Conservation (phyloP, 1,284 basidiomycete species). For the Quambalaria eucalypti region DNA sequence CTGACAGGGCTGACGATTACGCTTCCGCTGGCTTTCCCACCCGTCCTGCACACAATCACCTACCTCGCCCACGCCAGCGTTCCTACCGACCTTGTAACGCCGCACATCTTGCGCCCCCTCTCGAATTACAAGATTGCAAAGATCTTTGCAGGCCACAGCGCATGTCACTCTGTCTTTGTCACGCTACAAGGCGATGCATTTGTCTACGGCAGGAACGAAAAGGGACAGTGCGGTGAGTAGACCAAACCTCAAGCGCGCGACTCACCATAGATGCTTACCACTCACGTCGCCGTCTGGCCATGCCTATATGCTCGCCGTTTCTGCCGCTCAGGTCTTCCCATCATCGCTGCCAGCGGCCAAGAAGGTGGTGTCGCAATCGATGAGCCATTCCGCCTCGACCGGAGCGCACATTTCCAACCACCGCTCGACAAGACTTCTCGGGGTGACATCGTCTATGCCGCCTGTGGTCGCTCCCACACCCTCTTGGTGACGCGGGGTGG, state of each 20-base stretch:
- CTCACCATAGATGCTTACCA: background rate
- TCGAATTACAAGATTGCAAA: conserved; percentile 56
- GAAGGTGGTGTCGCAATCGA: conserved; percentile 55
- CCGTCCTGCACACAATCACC: conserved; percentile 11
- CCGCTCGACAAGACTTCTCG: conserved; percentile 55
- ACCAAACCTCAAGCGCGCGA: conserved; percentile 17
- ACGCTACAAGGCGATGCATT: conserved; percentile 64
- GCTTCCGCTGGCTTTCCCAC: background rate
- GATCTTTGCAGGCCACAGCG: conserved; percentile 29
- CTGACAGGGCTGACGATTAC: background rate
- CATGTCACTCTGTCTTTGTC: conserved; percentile 27
- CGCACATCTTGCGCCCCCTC: conserved; percentile 77
- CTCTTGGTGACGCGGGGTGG: conserved; percentile 73
- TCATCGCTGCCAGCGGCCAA: conserved; percentile 1
- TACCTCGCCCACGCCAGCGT: conserved; percentile 16
- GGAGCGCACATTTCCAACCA: conserved; percentile 31
- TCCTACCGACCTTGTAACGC: conserved; percentile 66
- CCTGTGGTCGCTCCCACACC: conserved; percentile 71
- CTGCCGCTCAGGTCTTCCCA: background rate
- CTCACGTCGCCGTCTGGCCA: conserved; percentile 50
- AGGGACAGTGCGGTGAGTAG: conserved; percentile 42
- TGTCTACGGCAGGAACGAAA: conserved; percentile 70
- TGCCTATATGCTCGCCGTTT: no score
- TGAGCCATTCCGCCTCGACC: conserved; percentile 52
- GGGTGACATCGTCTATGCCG: conserved; percentile 67